A percentile compares a stretch with the other conserved stretches of the same genome.
These are phyloP conservation scores for Stereum hirsutum DNA, from an alignment of 1,284 basidiomycete genomes.

Conservation along the genomic window DNA sequence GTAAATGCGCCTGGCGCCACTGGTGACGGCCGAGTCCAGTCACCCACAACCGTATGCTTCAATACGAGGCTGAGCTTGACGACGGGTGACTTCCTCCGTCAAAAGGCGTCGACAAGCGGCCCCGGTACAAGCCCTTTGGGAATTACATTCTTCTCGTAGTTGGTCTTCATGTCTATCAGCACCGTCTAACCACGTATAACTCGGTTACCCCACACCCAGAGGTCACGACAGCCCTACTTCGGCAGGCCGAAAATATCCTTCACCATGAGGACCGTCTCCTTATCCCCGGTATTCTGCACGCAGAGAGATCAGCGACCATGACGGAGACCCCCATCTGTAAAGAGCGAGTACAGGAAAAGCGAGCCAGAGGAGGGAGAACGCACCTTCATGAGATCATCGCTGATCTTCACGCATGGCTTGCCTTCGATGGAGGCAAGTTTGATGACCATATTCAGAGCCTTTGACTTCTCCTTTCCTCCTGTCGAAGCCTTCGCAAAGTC, in stretches of 20 bases:
- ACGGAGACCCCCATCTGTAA: neutral
- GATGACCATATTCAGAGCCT: constrained; percentile 88
- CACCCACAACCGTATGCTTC: too few relatives aligned
- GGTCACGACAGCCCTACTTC: constrained; percentile 8
- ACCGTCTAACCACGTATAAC: too few relatives aligned
- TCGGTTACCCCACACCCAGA: too few relatives aligned
- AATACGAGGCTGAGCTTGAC: too few relatives aligned
- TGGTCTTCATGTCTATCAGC: too few relatives aligned
- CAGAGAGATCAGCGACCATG: neutral
- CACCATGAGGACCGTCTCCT: constrained; percentile 28
- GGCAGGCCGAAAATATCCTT: constrained; percentile 29
- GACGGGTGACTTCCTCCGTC: too few relatives aligned
- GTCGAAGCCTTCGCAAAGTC: constrained; percentile 64
- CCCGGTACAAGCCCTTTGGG: too few relatives aligned
- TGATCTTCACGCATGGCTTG: constrained; percentile 81
- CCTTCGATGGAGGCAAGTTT: constrained; percentile 74
- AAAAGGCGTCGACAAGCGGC: too few relatives aligned
- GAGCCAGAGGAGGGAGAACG: constrained; percentile 2
- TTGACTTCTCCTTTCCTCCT: constrained; percentile 52
- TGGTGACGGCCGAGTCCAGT: too few relatives aligned
- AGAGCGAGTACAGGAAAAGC: neutral
- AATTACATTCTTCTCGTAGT: too few relatives aligned
- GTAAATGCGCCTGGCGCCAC: too few relatives aligned
- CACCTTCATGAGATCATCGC: constrained; percentile 85
- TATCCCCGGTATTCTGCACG: constrained; percentile 27